Conservation (phyloP, 768 basidiomycete genomes). For the Trametopsis cervina region DNA sequence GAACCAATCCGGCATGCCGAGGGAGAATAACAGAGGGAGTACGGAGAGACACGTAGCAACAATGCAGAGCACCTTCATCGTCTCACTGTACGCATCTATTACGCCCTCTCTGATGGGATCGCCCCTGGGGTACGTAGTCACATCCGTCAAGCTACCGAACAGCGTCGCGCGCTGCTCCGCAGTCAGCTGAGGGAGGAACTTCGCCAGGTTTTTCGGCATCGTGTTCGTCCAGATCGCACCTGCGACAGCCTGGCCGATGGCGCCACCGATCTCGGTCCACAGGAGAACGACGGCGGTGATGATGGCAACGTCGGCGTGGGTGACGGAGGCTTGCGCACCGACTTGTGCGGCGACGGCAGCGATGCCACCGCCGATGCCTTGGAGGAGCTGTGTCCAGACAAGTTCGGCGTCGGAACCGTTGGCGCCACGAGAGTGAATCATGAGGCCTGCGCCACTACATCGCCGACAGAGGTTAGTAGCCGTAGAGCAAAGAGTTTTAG, state of each 20-base stretch:
- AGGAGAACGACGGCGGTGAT: conserved; percentile 43
- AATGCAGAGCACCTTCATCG: conserved; percentile 21
- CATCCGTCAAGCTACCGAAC: conserved; percentile 51
- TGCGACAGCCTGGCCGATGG: conserved; percentile 44
- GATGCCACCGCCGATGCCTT: conserved; percentile 46
- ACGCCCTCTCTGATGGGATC: conserved; percentile 47
- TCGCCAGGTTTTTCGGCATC: conserved; percentile 57
- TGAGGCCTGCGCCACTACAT: conserved; percentile 22
- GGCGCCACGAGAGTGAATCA: conserved; percentile 21
- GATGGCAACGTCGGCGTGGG: conserved; percentile 42
- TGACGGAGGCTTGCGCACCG: conserved; percentile 41
- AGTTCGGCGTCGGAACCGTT: conserved; percentile 26
- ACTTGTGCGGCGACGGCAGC: conserved; percentile 38
- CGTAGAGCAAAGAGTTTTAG: conserved; percentile 2
- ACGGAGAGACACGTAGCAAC: conserved; percentile 38
- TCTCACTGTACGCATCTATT: conserved; percentile 24
- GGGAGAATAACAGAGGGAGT: conserved; percentile 49
- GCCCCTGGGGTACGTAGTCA: conserved; percentile 39
- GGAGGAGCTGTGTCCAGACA: conserved; percentile 41
- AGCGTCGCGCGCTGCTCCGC: conserved; percentile 36
- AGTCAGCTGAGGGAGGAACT: conserved; percentile 45
- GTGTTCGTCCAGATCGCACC: conserved; percentile 57
- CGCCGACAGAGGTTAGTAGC: too few species aligned
- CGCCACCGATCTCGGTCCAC: conserved; percentile 39
- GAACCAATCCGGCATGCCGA: conserved; percentile 36